phyloP scores from a whole-genome alignment of 306 rosid genomes.

The Datisca glomerata region DNA sequence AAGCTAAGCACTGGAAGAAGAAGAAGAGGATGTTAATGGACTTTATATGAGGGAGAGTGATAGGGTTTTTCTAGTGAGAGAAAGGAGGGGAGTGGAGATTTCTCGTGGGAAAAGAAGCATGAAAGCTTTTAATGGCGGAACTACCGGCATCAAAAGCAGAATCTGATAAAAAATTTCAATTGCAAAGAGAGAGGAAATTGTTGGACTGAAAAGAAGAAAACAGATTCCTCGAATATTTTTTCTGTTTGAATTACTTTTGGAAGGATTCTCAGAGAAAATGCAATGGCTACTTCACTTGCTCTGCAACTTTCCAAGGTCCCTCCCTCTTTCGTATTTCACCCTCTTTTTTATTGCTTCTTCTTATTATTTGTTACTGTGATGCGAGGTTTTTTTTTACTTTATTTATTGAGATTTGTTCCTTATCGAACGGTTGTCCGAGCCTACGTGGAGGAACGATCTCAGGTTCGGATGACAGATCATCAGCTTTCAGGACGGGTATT shows the following conservation, averaged over 20 bases:
- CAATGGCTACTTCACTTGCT: constrained; percentile 4
- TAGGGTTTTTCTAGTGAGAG: constrained; percentile 34
- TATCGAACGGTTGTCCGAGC: neutral
- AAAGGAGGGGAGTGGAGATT: constrained; percentile 16
- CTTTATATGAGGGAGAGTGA: constrained; percentile 14
- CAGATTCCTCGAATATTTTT: neutral
- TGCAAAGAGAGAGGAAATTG: constrained; percentile 6
- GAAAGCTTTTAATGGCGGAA: constrained; percentile 19
- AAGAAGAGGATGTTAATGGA: neutral
- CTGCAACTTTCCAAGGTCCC: neutral
- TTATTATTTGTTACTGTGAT: no score
- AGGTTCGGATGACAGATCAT: no score
- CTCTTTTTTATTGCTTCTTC: no score
- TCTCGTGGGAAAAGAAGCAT: constrained; percentile 42
- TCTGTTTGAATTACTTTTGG: neutral
- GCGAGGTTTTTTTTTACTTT: neutral
- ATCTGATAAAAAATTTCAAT: constrained; percentile 6
- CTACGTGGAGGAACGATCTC: no score
- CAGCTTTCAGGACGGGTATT: no score
- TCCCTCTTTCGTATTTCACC: neutral
- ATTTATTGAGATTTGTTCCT: neutral
- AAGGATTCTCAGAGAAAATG: constrained; percentile 2
- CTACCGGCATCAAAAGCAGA: constrained; percentile 8
- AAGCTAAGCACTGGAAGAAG: constrained; percentile 9
- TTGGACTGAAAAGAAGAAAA: neutral